phyloP scores from a whole-genome alignment of 1,284 basidiomycete genomes.

The Erythrobasidium hasegawianum region DNA sequence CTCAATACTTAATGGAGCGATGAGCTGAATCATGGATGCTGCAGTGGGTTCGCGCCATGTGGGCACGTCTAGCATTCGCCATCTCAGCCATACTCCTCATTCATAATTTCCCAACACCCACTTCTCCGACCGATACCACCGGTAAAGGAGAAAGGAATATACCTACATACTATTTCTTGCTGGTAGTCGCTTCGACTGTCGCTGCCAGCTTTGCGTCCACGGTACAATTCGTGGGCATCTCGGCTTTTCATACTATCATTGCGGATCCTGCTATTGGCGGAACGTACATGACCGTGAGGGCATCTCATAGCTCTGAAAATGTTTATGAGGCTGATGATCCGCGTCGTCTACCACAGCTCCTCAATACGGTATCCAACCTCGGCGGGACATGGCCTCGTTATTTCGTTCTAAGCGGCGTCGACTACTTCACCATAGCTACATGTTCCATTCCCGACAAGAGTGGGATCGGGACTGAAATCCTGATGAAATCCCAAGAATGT shows the following conservation, averaged over 20 bases:
- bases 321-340: too few relatives aligned
- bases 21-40: too few relatives aligned
- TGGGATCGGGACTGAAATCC: conserved; percentile 53
- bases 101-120: conserved; percentile 73
- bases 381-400: conserved; percentile 97
- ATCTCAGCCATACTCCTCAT: conserved; percentile 70
- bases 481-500: conserved; percentile 66
- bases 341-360: too few relatives aligned
- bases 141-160: conserved; percentile 49
- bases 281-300: conserved; percentile 92
- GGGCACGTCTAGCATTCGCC: conserved; percentile 74
- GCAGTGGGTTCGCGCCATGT: conserved; percentile 82
- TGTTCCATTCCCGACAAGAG: conserved; percentile 64
- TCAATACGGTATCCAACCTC: conserved; percentile 95
- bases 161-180: conserved; percentile 71
- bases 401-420: conserved; percentile 80
- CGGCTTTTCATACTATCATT: conserved; percentile 95
- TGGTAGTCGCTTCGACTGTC: conserved; percentile 75
- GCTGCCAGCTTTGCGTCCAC: conserved; percentile 81
- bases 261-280: conserved; percentile 96
- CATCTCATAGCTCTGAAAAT: too few relatives aligned
- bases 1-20: too few relatives aligned
- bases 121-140: conserved; percentile 43
- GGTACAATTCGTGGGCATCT: conserved; percentile 96
- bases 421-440: conserved; percentile 74